These are phyloP conservation scores for Asterionellopsis glacialis DNA, from an alignment of 108 stramenopile species.

Conservation along the genomic window DNA sequence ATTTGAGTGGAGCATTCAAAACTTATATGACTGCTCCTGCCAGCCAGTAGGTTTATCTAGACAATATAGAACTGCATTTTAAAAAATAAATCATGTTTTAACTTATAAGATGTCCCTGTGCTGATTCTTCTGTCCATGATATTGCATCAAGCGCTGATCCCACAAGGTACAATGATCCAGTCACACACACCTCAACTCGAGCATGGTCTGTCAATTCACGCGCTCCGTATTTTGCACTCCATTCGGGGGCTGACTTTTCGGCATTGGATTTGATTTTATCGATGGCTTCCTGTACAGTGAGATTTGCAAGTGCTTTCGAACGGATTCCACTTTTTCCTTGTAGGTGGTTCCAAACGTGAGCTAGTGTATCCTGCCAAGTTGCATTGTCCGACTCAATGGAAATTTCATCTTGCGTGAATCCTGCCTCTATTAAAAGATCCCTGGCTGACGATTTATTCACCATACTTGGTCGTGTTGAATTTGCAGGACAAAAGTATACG, in stretches of 20 bases:
- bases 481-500: slow-evolving; percentile 60
- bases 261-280: slow-evolving; percentile 5
- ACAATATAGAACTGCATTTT: no score
- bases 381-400: slow-evolving; percentile 1
- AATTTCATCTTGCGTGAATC: slow-evolving; percentile 13
- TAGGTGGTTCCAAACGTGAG: slow-evolving; percentile 31
- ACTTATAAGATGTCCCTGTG: background rate
- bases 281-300: slow-evolving; percentile 8
- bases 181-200: slow-evolving; percentile 50
- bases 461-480: slow-evolving; percentile 66
- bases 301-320: slow-evolving; percentile 12
- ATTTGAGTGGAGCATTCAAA: slow-evolving; percentile 55
- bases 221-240: slow-evolving; percentile 5
- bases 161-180: slow-evolving; percentile 79
- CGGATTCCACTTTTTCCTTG: slow-evolving; percentile 5
- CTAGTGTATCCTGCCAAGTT: slow-evolving; percentile 57
- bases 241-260: background rate
- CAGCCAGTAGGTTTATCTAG: no score
- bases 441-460: slow-evolving; percentile 39
- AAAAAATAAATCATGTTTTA: no score
- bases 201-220: background rate
- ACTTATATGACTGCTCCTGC: slow-evolving; percentile 18
- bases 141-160: slow-evolving; percentile 53
- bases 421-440: slow-evolving; percentile 30
- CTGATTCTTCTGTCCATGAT: slow-evolving; percentile 38